Conservation (phyloP, 495 filamentous ascomycete species). For the Aspergillus heteromorphus region DNA sequence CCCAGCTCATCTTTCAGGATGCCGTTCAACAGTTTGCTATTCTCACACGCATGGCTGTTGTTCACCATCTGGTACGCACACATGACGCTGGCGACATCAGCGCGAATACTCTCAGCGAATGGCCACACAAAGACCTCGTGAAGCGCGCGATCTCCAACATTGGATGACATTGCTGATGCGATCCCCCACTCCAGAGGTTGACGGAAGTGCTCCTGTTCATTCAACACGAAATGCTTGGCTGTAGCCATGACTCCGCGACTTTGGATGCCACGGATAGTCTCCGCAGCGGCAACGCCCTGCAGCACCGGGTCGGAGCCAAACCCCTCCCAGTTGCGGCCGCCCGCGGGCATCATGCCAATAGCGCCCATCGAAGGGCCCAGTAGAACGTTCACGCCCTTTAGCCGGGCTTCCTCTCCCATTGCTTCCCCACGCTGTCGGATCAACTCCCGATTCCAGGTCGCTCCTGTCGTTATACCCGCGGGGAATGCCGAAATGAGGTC, state of each 20-base stretch:
- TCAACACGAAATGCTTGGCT: conserved; percentile 74
- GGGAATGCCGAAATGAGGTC: conserved; percentile 76
- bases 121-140: conserved; percentile 90
- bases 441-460: conserved; percentile 80
- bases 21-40: conserved; percentile 87
- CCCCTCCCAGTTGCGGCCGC: conserved; percentile 89
- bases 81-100: conserved; percentile 86
- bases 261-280: conserved; percentile 74
- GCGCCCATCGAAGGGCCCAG: conserved; percentile 75
- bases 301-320: conserved; percentile 76
- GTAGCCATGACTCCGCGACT: conserved; percentile 77
- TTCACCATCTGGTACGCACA: conserved; percentile 89
- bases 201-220: conserved; percentile 87
- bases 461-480: conserved; percentile 77
- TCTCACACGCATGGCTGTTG: conserved; percentile 85
- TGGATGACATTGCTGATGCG: conserved; percentile 69
- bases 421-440: conserved; percentile 67
- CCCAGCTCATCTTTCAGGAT: conserved; percentile 92
- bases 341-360: conserved; percentile 74
- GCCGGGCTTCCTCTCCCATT: conserved; percentile 63
- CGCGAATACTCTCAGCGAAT: conserved; percentile 78
- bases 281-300: conserved; percentile 59
- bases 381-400: conserved; percentile 69
- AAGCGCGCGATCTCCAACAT: conserved; percentile 74
- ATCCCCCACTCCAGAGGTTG: conserved; percentile 70